A percentile compares a stretch with the other conserved stretches of the same genome.
phyloP scores from a whole-genome alignment of 495 filamentous ascomycete genomes.

The Penicillium canescens region DNA sequence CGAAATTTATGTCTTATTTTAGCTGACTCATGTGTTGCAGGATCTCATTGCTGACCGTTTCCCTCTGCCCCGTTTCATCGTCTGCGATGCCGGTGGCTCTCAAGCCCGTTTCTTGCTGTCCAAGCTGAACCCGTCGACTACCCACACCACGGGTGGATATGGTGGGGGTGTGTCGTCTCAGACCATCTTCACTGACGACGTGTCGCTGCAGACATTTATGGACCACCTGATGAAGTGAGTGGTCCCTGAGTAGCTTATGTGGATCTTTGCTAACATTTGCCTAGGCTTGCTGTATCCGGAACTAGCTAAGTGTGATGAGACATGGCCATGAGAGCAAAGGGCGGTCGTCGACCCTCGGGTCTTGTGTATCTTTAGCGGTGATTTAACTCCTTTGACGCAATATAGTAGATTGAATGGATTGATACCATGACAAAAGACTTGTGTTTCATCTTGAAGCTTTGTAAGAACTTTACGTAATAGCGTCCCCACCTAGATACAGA shows the following conservation, averaged over 20 bases:
- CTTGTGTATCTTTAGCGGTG: slow-evolving; percentile 53
- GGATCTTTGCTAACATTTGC: slow-evolving; percentile 29
- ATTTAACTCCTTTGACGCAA: slow-evolving; percentile 31
- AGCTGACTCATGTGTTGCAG: slow-evolving; percentile 43
- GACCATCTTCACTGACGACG: slow-evolving; percentile 99
- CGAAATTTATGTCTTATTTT: not conserved
- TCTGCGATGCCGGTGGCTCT: slow-evolving; percentile 96
- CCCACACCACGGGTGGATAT: slow-evolving; percentile 91
- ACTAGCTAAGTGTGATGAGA: slow-evolving; percentile 51
- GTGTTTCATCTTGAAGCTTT: not conserved
- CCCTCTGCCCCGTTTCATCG: slow-evolving; percentile 96
- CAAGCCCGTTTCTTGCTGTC: slow-evolving; percentile 97
- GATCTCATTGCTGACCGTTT: slow-evolving; percentile 97
- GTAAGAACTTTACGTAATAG: not conserved
- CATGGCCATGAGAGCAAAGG: slow-evolving; percentile 36
- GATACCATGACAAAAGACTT: slow-evolving; percentile 18
- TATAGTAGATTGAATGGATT: slow-evolving; percentile 43
- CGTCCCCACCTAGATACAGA: slow-evolving; percentile 1
- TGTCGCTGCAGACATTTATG: slow-evolving; percentile 98
- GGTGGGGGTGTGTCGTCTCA: slow-evolving; percentile 91
- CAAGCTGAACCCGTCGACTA: slow-evolving; percentile 97
- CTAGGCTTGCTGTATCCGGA: slow-evolving; percentile 63
- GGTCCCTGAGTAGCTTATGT: not conserved
- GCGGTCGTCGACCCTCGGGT: slow-evolving; percentile 38
- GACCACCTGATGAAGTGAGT: slow-evolving; percentile 98